These are phyloP conservation scores for Globisporangium nunn DNA, from an alignment of 352 stramenopile genomes.

Conservation along the genomic window DNA sequence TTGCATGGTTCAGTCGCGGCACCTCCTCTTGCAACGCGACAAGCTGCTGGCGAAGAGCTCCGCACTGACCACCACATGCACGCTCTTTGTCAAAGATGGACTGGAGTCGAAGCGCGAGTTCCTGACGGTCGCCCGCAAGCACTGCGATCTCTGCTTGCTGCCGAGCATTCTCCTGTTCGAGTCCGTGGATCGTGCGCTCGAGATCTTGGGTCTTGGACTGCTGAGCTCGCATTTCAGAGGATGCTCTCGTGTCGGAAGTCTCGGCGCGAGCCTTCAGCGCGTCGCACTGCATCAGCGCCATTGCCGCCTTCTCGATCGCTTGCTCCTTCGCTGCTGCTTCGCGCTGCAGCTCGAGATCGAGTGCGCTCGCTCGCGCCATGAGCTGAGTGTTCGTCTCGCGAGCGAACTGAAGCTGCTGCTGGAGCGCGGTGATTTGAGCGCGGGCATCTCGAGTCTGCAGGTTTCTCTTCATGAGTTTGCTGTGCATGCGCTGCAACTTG, in stretches of 20 bases:
- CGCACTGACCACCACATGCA: not conserved
- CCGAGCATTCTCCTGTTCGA: slow-evolving; percentile 2
- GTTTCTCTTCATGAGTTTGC: slow-evolving; percentile 23
- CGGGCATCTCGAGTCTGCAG: slow-evolving; percentile 25
- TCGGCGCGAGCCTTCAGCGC: slow-evolving; percentile 5
- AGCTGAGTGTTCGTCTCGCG: slow-evolving; percentile 2
- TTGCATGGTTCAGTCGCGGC: slow-evolving; percentile 8
- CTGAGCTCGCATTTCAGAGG: slow-evolving; percentile 8
- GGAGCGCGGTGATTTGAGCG: slow-evolving; percentile 17
- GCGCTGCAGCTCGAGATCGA: slow-evolving; percentile 13
- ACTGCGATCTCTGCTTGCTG: not conserved
- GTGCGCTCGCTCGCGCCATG: slow-evolving; percentile 7
- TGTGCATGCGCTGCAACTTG: slow-evolving; percentile 29
- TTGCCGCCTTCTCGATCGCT: slow-evolving; percentile 33
- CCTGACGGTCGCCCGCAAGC: not conserved
- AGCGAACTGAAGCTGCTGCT: slow-evolving; percentile 10
- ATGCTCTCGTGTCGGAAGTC: not conserved
- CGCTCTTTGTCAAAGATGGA: slow-evolving; percentile 1
- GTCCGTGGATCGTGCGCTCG: not conserved
- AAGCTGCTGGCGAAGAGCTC: slow-evolving; percentile 11
- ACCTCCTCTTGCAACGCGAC: slow-evolving; percentile 4
- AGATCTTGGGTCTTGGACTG: not conserved
- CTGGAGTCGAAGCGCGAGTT: not conserved
- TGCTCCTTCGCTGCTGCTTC: slow-evolving; percentile 21
- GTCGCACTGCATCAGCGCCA: slow-evolving; percentile 23